Evolutionary conservation across 306 rosid genomes (phyloP).

Genomic region (Prunus padus): DNA sequence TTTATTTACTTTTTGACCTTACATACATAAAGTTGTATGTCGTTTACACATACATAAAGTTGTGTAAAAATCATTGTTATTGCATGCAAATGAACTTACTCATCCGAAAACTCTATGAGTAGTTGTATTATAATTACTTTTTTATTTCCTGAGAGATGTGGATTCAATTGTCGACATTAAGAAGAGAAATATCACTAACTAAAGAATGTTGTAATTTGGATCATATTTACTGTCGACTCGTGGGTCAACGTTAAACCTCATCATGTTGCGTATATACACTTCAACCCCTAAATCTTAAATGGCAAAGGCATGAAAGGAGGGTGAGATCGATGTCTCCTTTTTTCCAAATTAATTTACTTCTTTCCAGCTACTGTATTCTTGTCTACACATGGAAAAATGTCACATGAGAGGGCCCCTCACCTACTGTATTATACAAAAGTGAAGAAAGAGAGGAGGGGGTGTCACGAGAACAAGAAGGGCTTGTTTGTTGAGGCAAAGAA

Average conservation of each 20-base stretch:
- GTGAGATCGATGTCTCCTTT: slow-evolving; percentile 1
- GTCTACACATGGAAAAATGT: slow-evolving; percentile 4
- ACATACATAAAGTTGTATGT: neutral
- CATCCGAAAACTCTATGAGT: no score
- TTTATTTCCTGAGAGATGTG: no score
- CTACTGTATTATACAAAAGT: neutral
- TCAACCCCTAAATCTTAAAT: neutral
- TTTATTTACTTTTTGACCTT: neutral
- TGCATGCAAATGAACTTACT: neutral
- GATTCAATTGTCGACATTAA: no score
- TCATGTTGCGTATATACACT: neutral
- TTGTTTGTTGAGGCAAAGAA: neutral
- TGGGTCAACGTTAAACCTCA: no score
- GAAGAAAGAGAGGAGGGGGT: neutral
- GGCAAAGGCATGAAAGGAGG: neutral
- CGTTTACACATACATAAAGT: neutral
- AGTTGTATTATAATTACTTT: no score
- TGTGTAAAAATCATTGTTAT: neutral
- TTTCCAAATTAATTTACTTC: neutral
- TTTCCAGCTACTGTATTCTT: slow-evolving; percentile 15
- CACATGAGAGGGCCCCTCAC: neutral
- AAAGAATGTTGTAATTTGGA: no score
- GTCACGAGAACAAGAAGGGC: slow-evolving; percentile 7
- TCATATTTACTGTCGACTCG: no score
- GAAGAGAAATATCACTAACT: no score